A percentile compares a stretch with the other conserved stretches of the same genome.
phyloP scores from a whole-genome alignment of 306 rosid genomes.

The Senna tora region DNA sequence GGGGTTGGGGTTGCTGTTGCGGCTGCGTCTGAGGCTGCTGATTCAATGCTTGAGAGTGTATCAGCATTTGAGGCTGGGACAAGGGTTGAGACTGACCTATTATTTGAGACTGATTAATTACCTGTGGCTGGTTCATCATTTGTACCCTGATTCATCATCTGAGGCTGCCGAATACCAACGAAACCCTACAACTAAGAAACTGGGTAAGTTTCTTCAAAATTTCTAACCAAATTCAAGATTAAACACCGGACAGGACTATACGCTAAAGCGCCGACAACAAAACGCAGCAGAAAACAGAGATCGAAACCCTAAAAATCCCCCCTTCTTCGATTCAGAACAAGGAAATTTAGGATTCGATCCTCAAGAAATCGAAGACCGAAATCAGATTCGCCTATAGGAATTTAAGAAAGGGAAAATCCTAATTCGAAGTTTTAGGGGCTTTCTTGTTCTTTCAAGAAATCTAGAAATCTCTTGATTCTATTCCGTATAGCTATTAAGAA shows the following conservation, averaged over 20 bases:
- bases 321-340: constrained; percentile 15
- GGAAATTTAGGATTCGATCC: constrained; percentile 31
- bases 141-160: constrained; percentile 55
- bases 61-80: constrained; percentile 45
- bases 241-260: background rate
- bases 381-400: constrained; percentile 1
- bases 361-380: constrained; percentile 15
- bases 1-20: constrained; percentile 33
- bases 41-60: constrained; percentile 44
- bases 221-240: constrained; percentile 7
- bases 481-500: background rate
- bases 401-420: constrained; percentile 34
- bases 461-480: constrained; percentile 23
- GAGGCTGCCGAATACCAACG: constrained; percentile 39
- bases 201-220: constrained; percentile 14
- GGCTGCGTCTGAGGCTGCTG: constrained; percentile 39
- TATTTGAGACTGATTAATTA: constrained; percentile 41
- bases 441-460: constrained; percentile 25
- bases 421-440: constrained; percentile 2
- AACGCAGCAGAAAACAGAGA: constrained; percentile 35
- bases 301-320: constrained; percentile 50
- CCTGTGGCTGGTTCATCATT: constrained; percentile 53
- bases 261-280: constrained; percentile 32
- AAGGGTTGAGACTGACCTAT: constrained; percentile 34
- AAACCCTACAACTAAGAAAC: constrained; percentile 38